Evolutionary conservation across 306 rosid species (phyloP).

Genomic region (Dicorynia guianensis): DNA sequence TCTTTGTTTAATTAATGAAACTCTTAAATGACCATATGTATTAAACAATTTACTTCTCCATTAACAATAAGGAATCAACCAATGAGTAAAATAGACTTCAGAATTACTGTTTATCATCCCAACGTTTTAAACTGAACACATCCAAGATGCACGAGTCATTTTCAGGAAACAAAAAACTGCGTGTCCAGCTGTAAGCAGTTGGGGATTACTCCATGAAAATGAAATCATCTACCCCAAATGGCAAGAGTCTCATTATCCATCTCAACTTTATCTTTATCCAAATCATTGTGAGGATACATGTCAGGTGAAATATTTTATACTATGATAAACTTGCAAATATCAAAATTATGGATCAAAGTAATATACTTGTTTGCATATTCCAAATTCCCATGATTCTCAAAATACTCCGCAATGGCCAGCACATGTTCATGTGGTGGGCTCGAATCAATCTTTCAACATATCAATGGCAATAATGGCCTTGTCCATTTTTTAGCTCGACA

Average conservation of each 20-base stretch:
- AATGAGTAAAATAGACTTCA: slow-evolving; percentile 15
- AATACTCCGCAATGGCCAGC: slow-evolving; percentile 60
- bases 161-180: neutral
- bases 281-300: slow-evolving; percentile 59
- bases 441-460: slow-evolving; percentile 59
- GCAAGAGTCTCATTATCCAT: slow-evolving; percentile 62
- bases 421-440: slow-evolving; percentile 62
- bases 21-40: too few relatives aligned
- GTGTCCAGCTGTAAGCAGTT: slow-evolving; percentile 17
- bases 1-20: neutral
- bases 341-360: slow-evolving; percentile 46
- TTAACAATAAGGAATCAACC: slow-evolving; percentile 6
- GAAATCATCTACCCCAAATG: slow-evolving; percentile 37
- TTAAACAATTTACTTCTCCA: neutral
- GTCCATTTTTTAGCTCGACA: slow-evolving; percentile 55
- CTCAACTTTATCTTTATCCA: slow-evolving; percentile 58
- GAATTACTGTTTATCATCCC: slow-evolving; percentile 30
- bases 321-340: slow-evolving; percentile 57
- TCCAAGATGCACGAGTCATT: slow-evolving; percentile 25
- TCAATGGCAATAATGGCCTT: slow-evolving; percentile 59
- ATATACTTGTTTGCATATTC: slow-evolving; percentile 57
- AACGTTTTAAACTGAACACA: slow-evolving; percentile 25
- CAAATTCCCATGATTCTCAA: slow-evolving; percentile 59
- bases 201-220: slow-evolving; percentile 7
- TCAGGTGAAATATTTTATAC: slow-evolving; percentile 59